Evolutionary conservation across 257 asterid species (phyloP).

Genomic region (Jacaranda copaia): DNA sequence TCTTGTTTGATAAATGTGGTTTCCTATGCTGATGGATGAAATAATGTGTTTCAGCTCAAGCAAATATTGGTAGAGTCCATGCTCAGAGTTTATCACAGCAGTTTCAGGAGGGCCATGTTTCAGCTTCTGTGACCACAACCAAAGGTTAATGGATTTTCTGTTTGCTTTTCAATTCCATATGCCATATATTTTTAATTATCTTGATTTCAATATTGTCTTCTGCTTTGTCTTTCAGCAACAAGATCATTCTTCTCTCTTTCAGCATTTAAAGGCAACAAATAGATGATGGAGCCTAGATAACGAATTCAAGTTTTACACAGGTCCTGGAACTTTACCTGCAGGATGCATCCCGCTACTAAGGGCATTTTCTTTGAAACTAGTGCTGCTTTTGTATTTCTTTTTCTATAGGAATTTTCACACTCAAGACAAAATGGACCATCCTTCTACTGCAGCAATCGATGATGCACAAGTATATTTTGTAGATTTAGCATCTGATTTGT

Average conservation of each 20-base stretch:
- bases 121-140: constrained; percentile 63
- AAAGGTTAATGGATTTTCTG: constrained; percentile 59
- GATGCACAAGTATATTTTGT: constrained; percentile 33
- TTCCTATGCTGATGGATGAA: constrained; percentile 25
- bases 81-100: constrained; percentile 67
- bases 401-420: constrained; percentile 5
- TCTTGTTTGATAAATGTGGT: constrained; percentile 19
- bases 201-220: constrained; percentile 27
- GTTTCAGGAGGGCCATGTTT: constrained; percentile 68
- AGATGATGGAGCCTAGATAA: constrained; percentile 49
- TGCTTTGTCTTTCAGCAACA: constrained; percentile 71
- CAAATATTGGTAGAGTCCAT: constrained; percentile 53
- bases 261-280: constrained; percentile 91
- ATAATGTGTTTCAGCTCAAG: constrained; percentile 62
- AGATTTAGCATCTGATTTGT: constrained; percentile 41
- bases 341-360: not conserved
- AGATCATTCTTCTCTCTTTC: constrained; percentile 99
- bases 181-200: not conserved
- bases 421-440: constrained; percentile 11
- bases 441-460: constrained; percentile 30
- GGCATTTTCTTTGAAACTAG: constrained; percentile 27
- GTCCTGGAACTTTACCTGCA: constrained; percentile 6
- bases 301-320: constrained; percentile 4
- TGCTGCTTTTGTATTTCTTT: constrained; percentile 22
- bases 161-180: constrained; percentile 16